Base-by-base conservation (phyloP, 2,329 filamentous ascomycete species). In the Aspergillus oerlinghausenensis region DNA sequence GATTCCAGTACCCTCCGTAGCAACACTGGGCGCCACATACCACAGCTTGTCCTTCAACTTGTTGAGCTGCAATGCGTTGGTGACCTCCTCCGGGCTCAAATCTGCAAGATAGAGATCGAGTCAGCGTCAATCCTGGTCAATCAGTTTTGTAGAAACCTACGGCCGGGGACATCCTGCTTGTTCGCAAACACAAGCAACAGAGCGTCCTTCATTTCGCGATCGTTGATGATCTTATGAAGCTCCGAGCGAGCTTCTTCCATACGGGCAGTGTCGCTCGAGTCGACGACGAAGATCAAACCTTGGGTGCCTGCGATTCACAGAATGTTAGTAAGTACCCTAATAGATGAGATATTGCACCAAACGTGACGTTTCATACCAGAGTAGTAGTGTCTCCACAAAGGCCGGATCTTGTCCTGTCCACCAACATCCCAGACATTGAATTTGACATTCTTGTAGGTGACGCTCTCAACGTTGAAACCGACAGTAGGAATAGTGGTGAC, bases 341-440 rank as follows among this genome's bases (percentile, higher is more conserved):
- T 28, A 32, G 9, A 42, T 17, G 49, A 19, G 14, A 43, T 7
- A 8, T 4, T 52, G 38, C 2, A n/a, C 28, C 10, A 49, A 47
- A 49, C 25, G 19, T 8, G 25, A n/a, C 21, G 45, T 9, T 38
- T 43, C 49, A 42, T 75, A 87, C 88, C 88, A 66, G 86, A 89
- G 74, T 96, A 97, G 81, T 97, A 97, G 82, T 97, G 93, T 78
- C 93, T 88, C 93, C 93, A 97, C 60, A 97, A 81, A 62, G 93
- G 93, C 65, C 93, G 85, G 72, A 97, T 97, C 87, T 97, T 97
- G 84, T 97, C 93, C 82, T 97, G 93, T 64, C 93, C 93, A 77
- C 93, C 93, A 59, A 97, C 93, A 81, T 97, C 93, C 93, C 93
- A 97, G 62, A 97, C 93, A 70, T 95, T 97, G 82, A 97, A 97